Percentiles rank a stretch among this genome's conserved stretches.
phyloP scores from a whole-genome alignment of 257 asterid species.

The Buddleja alternifolia region DNA sequence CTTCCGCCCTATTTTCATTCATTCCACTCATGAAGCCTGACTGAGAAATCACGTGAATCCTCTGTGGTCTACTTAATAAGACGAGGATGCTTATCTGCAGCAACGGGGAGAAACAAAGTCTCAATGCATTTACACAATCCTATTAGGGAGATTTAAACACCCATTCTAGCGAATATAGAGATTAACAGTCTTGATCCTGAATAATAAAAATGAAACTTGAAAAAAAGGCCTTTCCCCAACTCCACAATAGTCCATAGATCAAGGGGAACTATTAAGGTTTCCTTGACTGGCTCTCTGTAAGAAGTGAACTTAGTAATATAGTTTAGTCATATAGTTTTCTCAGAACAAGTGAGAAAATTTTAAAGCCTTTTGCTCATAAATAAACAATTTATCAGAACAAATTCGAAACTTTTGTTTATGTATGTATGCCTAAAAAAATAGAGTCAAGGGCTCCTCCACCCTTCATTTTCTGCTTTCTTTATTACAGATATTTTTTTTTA shows the following conservation, averaged over 20 bases:
- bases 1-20: constrained; percentile 46
- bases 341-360: neutral
- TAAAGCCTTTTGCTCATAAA: neutral
- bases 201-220: too few species aligned
- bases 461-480: too few species aligned
- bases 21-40: constrained; percentile 43
- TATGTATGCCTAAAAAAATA: too few species aligned
- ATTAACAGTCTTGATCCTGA: neutral
- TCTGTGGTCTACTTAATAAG: constrained; percentile 84
- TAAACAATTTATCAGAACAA: too few species aligned
- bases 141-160: neutral
- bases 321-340: too few species aligned
- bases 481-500: too few species aligned
- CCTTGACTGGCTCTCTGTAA: neutral
- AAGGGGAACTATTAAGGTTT: neutral
- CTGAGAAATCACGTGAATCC: constrained; percentile 72
- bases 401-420: too few species aligned
- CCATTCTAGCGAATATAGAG: neutral
- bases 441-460: too few species aligned
- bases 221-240: too few species aligned
- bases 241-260: too few species aligned
- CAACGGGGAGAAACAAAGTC: neutral
- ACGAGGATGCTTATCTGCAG: constrained; percentile 85
- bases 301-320: neutral
- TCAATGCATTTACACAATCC: neutral